Evolutionary conservation across 306 rosid species (phyloP).

Genomic region (Cicer cuneatum): DNA sequence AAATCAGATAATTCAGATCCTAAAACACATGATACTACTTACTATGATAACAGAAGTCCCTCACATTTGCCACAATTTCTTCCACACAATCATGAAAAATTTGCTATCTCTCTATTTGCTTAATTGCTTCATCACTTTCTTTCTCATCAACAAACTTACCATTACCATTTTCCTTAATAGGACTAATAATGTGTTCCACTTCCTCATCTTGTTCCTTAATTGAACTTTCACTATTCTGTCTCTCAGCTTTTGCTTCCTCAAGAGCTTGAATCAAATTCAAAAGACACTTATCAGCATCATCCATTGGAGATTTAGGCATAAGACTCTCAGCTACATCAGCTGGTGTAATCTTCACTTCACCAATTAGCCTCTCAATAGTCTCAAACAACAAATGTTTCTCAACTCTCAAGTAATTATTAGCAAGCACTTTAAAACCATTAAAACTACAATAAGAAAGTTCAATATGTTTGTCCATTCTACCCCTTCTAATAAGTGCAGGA

Average conservation of each 20-base stretch:
- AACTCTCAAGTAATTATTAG: conserved; percentile 66
- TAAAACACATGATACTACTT: conserved; percentile 22
- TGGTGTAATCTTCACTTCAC: conserved; percentile 65
- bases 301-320: conserved; percentile 75
- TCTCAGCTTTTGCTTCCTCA: conserved; percentile 52
- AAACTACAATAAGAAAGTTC: conserved; percentile 78
- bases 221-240: conserved; percentile 30
- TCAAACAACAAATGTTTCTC: conserved; percentile 67
- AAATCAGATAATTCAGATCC: conserved; percentile 27
- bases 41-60: conserved; percentile 42
- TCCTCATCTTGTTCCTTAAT: conserved; percentile 47
- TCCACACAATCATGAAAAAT: conserved; percentile 3
- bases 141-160: conserved; percentile 34
- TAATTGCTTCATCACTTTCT: conserved; percentile 27
- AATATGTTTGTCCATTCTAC: conserved; percentile 88
- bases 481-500: conserved; percentile 85
- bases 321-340: conserved; percentile 92
- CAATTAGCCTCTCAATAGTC: conserved; percentile 53
- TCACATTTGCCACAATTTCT: conserved; percentile 30
- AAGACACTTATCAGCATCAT: conserved; percentile 69
- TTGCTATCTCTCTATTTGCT: conserved; percentile 25
- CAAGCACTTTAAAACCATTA: conserved; percentile 76
- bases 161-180: conserved; percentile 49
- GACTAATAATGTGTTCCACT: conserved; percentile 30
- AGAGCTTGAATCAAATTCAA: conserved; percentile 64